These are phyloP conservation scores for Straminergon stramineum DNA, from an alignment of 225 moss, liverwort and hornwort genomes.

Conservation along the genomic window DNA sequence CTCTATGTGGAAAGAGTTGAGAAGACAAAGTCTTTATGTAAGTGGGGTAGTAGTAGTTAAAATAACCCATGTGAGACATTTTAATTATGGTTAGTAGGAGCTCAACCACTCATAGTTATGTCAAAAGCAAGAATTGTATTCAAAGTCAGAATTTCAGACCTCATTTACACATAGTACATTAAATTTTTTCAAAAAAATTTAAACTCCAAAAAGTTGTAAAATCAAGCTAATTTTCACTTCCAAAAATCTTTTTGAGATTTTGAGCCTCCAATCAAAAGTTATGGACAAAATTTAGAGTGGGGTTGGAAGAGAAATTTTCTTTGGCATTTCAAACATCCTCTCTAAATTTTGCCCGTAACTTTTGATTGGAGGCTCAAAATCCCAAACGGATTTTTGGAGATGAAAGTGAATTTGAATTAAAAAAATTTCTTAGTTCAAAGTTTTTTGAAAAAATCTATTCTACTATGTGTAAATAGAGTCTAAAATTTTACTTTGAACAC, in stretches of 20 bases:
- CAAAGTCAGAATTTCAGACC: neutral
- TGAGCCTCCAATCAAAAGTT: neutral
- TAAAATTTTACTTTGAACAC: neutral
- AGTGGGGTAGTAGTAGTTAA: neutral
- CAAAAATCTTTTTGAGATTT: accelerated
- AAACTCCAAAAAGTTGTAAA: accelerated
- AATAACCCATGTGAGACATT: neutral
- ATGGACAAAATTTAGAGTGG: neutral
- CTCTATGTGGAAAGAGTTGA: accelerated
- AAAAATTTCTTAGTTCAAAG: accelerated
- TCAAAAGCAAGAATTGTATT: neutral
- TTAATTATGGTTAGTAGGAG: neutral
- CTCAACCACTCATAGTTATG: neutral
- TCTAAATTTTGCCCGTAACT: neutral
- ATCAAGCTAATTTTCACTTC: neutral
- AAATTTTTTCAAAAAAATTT: neutral
- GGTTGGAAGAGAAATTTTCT: neutral
- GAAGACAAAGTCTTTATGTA: neutral
- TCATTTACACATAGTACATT: neutral
- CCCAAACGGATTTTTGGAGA: accelerated
- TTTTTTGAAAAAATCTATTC: neutral
- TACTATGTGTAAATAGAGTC: neutral
- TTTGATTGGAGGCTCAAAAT: neutral
- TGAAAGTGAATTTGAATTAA: accelerated
- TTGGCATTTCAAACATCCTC: neutral